Evolutionary conservation across 257 asterid genomes (phyloP).

Genomic region (Solanum acaule): DNA sequence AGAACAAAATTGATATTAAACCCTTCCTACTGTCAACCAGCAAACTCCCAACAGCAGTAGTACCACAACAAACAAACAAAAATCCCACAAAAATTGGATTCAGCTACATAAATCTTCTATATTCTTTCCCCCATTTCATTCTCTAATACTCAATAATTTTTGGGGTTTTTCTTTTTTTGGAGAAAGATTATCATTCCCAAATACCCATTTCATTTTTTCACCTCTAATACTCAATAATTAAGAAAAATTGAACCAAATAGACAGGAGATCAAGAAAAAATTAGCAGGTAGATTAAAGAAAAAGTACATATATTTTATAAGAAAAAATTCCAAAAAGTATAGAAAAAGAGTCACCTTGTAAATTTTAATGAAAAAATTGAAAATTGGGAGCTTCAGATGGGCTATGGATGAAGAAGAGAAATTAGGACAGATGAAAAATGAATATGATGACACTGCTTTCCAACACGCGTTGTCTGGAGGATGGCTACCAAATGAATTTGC

Average conservation of each 20-base stretch:
- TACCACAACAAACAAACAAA: not conserved
- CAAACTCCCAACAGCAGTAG: not conserved
- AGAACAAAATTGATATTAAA: not conserved
- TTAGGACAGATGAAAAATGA: not conserved
- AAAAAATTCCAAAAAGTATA: not conserved
- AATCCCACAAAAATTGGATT: not conserved
- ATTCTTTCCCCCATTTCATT: not conserved
- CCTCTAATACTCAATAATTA: not conserved
- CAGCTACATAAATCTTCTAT: not conserved
- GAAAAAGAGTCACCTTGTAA: not conserved
- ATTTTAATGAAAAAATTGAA: not conserved
- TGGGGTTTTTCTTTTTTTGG: not conserved
- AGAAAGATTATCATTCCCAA: not conserved
- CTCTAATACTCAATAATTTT: not conserved
- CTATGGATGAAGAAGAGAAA: not conserved
- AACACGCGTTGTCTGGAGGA: constrained; percentile 22
- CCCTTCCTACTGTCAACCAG: not conserved
- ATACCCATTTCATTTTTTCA: not conserved
- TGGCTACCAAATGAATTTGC: not conserved
- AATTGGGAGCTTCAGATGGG: not conserved
- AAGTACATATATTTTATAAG: not conserved
- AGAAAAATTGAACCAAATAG: not conserved
- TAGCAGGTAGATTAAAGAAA: not conserved
- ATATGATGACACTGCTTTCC: constrained; percentile 3
- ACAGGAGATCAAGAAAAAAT: not conserved